Evolutionary conservation across 768 basidiomycete species (phyloP).

Genomic region (Candolleomyces aberdarensis): DNA sequence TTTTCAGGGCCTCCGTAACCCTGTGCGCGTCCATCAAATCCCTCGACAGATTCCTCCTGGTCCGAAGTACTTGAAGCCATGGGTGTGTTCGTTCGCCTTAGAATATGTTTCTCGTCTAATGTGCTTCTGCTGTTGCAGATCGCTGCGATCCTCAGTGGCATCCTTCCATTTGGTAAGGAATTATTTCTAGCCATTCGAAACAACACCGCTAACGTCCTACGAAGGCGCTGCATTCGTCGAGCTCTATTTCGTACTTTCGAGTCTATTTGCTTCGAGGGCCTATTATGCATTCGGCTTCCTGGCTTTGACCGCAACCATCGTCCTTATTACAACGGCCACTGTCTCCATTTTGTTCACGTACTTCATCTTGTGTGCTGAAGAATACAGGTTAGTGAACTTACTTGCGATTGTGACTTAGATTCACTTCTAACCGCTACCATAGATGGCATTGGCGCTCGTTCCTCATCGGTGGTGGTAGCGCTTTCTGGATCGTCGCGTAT

Average conservation of each 20-base stretch:
- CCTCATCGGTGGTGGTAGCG: conserved; percentile 86
- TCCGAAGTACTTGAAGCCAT: conserved; percentile 80
- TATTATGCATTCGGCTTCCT: conserved; percentile 98
- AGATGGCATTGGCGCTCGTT: conserved; percentile 99
- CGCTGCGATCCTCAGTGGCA: conserved; percentile 79
- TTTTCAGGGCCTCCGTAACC: conserved; percentile 65
- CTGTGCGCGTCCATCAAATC: conserved; percentile 87
- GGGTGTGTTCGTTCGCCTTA: conserved; percentile 44
- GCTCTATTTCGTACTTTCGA: conserved; percentile 87
- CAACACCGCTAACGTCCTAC: background rate
- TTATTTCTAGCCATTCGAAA: background rate
- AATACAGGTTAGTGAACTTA: conserved; percentile 64
- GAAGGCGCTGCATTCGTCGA: conserved; percentile 93
- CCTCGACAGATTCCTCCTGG: conserved; percentile 93
- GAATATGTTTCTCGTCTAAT: background rate
- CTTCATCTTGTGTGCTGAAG: conserved; percentile 90
- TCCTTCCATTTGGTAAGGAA: conserved; percentile 80
- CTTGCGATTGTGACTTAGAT: background rate
- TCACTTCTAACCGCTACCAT: background rate
- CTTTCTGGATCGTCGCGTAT: conserved; percentile 88
- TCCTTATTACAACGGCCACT: conserved; percentile 85
- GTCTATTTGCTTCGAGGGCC: conserved; percentile 85
- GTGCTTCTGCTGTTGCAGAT: conserved; percentile 34
- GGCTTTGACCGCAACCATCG: conserved; percentile 80
- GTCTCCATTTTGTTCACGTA: conserved; percentile 88